Conservation (phyloP, 108 stramenopile genomes). For the Mayamaea pseudoterrestris region DNA sequence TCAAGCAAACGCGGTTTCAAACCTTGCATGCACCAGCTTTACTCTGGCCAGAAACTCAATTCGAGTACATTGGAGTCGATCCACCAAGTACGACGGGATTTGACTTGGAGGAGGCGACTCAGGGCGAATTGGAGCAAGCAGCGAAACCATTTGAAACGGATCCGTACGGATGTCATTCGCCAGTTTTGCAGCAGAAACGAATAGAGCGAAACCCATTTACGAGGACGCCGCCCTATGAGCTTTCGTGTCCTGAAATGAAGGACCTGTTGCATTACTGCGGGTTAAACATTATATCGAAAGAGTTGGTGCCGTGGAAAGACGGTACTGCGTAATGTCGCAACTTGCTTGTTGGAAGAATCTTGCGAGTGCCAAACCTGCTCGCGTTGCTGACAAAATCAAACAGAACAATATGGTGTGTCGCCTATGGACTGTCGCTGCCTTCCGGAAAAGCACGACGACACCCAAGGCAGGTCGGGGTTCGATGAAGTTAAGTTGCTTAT, state of each 20-base stretch:
- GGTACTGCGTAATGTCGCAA: no score
- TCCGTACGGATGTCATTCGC: conserved; percentile 85
- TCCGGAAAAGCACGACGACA: no score
- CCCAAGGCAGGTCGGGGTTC: no score
- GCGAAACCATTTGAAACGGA: conserved; percentile 76
- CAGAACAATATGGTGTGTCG: no score
- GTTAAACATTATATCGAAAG: conserved; percentile 43
- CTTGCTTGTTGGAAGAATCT: no score
- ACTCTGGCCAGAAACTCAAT: conserved; percentile 61
- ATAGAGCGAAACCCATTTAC: conserved; percentile 81
- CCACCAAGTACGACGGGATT: conserved; percentile 76
- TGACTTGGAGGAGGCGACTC: conserved; percentile 34
- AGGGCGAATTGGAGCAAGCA: conserved; percentile 71
- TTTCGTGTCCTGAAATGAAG: conserved; percentile 86
- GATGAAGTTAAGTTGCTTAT: no score
- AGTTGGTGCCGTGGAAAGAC: conserved; percentile 63
- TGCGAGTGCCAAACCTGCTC: no score
- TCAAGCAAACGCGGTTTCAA: conserved; percentile 83
- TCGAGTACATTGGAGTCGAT: conserved; percentile 79
- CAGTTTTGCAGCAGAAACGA: conserved; percentile 70
- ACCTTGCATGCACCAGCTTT: conserved; percentile 76
- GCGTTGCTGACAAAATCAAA: no score
- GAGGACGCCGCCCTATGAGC: conserved; percentile 74
- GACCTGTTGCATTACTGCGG: conserved; percentile 79
- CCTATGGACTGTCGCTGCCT: no score